phyloP scores from a whole-genome alignment of 768 basidiomycete genomes.

The Mycena albidolilacea region DNA sequence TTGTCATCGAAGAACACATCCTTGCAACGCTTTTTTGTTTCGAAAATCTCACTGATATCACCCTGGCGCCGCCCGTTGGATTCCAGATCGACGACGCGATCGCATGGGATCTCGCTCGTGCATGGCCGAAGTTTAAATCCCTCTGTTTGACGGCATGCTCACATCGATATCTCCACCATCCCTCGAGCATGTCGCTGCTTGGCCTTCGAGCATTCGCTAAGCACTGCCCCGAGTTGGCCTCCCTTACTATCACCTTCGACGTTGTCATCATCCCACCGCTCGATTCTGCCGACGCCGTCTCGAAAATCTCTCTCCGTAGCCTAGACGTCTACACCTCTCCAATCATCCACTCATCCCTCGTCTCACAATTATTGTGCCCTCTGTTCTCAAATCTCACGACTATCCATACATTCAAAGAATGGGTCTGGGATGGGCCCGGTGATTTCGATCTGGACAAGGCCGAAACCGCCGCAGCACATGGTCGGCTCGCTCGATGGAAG shows the following conservation, averaged over 20 bases:
- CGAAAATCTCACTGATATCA: not conserved
- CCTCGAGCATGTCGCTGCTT: not conserved
- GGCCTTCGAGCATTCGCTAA: constrained; percentile 2
- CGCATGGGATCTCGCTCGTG: constrained; percentile 11
- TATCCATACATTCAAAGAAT: no score
- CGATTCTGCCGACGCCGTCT: not conserved
- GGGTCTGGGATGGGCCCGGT: no score
- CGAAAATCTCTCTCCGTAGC: no score
- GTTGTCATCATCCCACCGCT: not conserved
- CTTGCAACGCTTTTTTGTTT: not conserved
- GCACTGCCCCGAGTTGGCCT: not conserved
- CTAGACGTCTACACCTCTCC: no score
- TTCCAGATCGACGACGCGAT: constrained; percentile 12
- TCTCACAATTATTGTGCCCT: no score
- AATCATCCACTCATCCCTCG: no score
- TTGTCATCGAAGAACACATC: not conserved
- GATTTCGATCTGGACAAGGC: no score
- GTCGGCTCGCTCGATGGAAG: no score
- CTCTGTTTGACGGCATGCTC: not conserved
- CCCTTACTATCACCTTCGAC: not conserved
- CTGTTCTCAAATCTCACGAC: no score
- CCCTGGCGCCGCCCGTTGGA: not conserved
- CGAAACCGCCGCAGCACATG: no score
- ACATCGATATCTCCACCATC: not conserved
- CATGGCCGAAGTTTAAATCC: not conserved